phyloP scores from a whole-genome alignment of 352 stramenopile species.

The Pythium monospermum region DNA sequence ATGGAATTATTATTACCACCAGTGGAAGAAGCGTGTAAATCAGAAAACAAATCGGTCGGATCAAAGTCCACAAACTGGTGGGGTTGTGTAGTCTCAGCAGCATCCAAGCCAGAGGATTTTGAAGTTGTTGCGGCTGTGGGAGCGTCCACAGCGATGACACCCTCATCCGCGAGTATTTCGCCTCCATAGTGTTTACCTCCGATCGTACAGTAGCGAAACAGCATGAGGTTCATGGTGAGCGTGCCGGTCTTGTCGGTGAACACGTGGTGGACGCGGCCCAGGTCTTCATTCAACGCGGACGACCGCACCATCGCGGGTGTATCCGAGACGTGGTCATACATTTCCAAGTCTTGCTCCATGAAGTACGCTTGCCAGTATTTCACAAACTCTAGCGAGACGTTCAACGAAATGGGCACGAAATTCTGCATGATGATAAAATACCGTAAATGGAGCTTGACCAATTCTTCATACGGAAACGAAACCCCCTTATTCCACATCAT shows the following conservation, averaged over 20 bases:
- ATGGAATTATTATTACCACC: too few species aligned
- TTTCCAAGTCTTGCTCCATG: constrained; percentile 89
- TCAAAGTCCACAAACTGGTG: constrained; percentile 67
- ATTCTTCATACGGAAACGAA: constrained; percentile 47
- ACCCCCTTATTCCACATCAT: constrained; percentile 22
- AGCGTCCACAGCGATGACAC: too few species aligned
- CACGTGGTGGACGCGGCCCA: constrained; percentile 88
- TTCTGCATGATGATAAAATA: constrained; percentile 98
- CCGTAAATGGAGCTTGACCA: constrained; percentile 79
- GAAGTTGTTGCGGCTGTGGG: too few species aligned
- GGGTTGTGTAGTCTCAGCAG: background rate
- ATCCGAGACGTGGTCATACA: constrained; percentile 90
- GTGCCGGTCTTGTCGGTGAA: constrained; percentile 96
- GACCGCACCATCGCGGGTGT: constrained; percentile 79
- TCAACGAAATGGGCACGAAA: constrained; percentile 98
- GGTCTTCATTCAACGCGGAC: constrained; percentile 88
- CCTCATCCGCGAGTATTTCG: too few species aligned
- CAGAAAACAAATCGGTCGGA: constrained; percentile 54
- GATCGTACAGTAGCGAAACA: constrained; percentile 95
- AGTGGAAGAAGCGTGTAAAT: constrained; percentile 40
- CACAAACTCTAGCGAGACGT: constrained; percentile 96
- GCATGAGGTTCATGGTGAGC: constrained; percentile 94
- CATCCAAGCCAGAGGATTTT: too few species aligned
- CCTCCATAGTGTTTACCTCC: constrained; percentile 91
- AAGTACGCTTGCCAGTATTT: constrained; percentile 96